phyloP scores from a whole-genome alignment of 2,329 filamentous ascomycete genomes.

The Colletotrichum aenigma region DNA sequence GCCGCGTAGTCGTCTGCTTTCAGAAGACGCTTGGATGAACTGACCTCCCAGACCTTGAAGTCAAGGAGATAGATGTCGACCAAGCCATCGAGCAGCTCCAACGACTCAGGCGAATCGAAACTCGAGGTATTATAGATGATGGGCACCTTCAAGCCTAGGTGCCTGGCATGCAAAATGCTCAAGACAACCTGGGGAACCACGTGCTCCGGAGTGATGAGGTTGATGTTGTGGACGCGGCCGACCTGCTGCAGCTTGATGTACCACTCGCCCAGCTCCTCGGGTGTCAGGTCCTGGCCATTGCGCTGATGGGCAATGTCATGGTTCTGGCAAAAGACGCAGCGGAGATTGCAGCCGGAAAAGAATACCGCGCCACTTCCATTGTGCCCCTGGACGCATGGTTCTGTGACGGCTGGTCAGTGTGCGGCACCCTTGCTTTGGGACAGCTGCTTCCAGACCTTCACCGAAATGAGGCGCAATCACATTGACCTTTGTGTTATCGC shows the following conservation, averaged over 20 bases:
- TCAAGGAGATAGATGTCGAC: constrained; percentile 89
- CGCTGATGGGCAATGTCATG: constrained; percentile 82
- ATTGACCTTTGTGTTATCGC: constrained; percentile 77
- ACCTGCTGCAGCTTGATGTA: constrained; percentile 81
- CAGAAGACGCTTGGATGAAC: constrained; percentile 71
- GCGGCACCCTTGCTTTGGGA: background rate
- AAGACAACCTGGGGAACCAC: constrained; percentile 84
- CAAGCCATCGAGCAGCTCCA: constrained; percentile 76
- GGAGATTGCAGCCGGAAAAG: constrained; percentile 76
- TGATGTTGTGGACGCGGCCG: constrained; percentile 88
- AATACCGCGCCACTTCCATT: constrained; percentile 82
- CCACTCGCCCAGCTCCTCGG: constrained; percentile 81
- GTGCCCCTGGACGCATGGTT: constrained; percentile 83
- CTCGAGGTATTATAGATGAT: constrained; percentile 87
- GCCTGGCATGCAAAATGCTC: constrained; percentile 74
- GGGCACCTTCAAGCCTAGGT: constrained; percentile 72
- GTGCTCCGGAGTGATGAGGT: constrained; percentile 85
- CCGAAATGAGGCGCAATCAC: constrained; percentile 87
- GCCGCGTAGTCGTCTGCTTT: constrained; percentile 80
- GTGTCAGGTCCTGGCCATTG: constrained; percentile 80
- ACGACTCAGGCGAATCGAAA: constrained; percentile 76
- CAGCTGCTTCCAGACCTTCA: constrained; percentile 56
- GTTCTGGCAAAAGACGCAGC: constrained; percentile 83
- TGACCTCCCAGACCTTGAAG: constrained; percentile 79
- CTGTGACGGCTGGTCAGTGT: constrained; percentile 36